Conservation (phyloP, 352 stramenopile genomes). For the Globisporangium radiosum region DNA sequence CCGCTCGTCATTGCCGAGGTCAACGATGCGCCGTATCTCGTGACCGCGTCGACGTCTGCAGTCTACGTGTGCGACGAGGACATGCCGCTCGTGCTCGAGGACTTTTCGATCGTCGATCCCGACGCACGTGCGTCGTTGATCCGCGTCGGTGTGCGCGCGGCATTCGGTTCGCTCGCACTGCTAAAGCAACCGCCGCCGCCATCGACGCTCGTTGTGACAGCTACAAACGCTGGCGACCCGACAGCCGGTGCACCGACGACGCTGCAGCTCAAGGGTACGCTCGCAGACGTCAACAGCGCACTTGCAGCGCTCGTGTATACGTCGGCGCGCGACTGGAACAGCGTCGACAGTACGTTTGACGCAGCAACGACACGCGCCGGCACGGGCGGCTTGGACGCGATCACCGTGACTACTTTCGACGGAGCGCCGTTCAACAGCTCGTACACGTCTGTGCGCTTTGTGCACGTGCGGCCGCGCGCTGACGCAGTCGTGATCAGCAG, state of each 20-base stretch:
- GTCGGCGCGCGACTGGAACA: slow-evolving; percentile 65
- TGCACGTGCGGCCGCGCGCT: slow-evolving; percentile 25
- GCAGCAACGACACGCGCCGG: background rate
- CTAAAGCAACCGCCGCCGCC: slow-evolving; percentile 7
- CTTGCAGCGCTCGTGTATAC: slow-evolving; percentile 43
- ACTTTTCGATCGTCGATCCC: slow-evolving; percentile 42
- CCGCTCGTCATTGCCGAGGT: slow-evolving; percentile 41
- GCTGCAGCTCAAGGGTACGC: slow-evolving; percentile 27
- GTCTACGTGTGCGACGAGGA: slow-evolving; percentile 58
- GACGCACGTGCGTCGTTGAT: slow-evolving; percentile 17
- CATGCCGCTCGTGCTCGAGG: slow-evolving; percentile 31
- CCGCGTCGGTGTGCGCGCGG: slow-evolving; percentile 20
- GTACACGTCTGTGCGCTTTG: slow-evolving; percentile 19
- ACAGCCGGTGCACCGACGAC: background rate
- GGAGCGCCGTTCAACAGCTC: slow-evolving; percentile 27
- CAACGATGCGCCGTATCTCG: slow-evolving; percentile 68
- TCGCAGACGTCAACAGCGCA: slow-evolving; percentile 37
- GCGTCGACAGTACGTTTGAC: slow-evolving; percentile 22
- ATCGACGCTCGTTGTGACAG: slow-evolving; percentile 3
- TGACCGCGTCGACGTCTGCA: slow-evolving; percentile 3
- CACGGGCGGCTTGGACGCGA: slow-evolving; percentile 29
- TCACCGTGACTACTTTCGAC: slow-evolving; percentile 39
- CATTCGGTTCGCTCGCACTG: slow-evolving; percentile 30
- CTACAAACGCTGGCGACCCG: background rate
- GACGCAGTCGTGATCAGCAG: slow-evolving; percentile 25